Evolutionary conservation across 768 basidiomycete species (phyloP).

Genomic region (Collybia mongolica): DNA sequence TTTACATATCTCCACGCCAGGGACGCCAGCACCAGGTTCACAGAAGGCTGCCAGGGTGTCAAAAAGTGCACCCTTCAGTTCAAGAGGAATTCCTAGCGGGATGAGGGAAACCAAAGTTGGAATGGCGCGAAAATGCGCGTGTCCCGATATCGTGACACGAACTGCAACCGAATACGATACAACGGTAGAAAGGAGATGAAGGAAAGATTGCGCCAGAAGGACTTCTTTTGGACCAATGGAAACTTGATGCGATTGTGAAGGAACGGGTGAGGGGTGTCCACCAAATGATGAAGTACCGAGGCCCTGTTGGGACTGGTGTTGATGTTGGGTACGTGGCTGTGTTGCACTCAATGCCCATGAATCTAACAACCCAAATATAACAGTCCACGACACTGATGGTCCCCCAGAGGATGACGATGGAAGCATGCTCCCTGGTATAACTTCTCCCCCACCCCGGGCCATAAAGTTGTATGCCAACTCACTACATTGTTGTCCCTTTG

Average conservation of each 20-base stretch:
- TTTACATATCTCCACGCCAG: slow-evolving; percentile 79
- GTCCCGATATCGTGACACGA: slow-evolving; percentile 72
- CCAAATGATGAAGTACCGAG: slow-evolving; percentile 21
- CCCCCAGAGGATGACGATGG: slow-evolving; percentile 49
- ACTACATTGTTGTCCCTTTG: slow-evolving; percentile 83
- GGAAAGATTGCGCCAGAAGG: slow-evolving; percentile 75
- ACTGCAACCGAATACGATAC: slow-evolving; percentile 75
- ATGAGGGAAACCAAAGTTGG: slow-evolving; percentile 77
- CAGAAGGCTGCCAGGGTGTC: slow-evolving; percentile 83
- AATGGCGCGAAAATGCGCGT: slow-evolving; percentile 79
- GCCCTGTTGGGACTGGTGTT: slow-evolving; percentile 37
- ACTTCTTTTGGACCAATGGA: slow-evolving; percentile 69
- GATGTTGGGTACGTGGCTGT: slow-evolving; percentile 41
- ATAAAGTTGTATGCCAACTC: slow-evolving; percentile 90
- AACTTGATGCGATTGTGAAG: slow-evolving; percentile 43
- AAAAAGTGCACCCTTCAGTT: slow-evolving; percentile 85
- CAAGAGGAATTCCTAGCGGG: slow-evolving; percentile 81
- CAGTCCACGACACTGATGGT: slow-evolving; percentile 73
- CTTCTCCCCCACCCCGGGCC: slow-evolving; percentile 70
- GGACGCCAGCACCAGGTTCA: slow-evolving; percentile 68
- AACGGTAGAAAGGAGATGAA: slow-evolving; percentile 75
- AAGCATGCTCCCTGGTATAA: slow-evolving; percentile 58
- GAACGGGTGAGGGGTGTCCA: slow-evolving; percentile 30
- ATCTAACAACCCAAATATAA: slow-evolving; percentile 73
- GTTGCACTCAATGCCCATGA: slow-evolving; percentile 65